Percentiles rank a stretch among this genome's conserved stretches.
Evolutionary conservation across 192 early-diverging fungal species (phyloP).

Genomic region (Obelidium mucronatum): DNA sequence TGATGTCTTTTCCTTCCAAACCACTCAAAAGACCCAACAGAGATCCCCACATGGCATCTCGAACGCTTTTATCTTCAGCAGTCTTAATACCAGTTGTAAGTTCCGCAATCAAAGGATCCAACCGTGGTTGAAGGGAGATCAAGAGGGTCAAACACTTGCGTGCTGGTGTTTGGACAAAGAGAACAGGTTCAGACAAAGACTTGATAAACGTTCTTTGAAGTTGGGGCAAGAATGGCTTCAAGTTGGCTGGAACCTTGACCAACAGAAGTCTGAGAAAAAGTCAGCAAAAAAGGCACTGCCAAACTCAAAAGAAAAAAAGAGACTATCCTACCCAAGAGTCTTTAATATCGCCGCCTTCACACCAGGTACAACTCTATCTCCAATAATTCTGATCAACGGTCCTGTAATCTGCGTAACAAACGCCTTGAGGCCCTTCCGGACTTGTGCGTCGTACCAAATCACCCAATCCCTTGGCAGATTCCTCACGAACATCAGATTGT

Average conservation of each 20-base stretch:
- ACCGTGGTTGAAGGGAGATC: conserved; percentile 74
- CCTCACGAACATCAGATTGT: conserved; percentile 81
- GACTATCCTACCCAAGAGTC: conserved; percentile 69
- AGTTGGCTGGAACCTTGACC: conserved; percentile 81
- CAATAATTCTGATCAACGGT: conserved; percentile 96
- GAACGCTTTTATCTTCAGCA: conserved; percentile 66
- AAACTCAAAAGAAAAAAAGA: conserved; percentile 28
- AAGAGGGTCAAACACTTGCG: conserved; percentile 76
- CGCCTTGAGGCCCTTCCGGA: conserved; percentile 75
- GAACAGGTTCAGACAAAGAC: conserved; percentile 77
- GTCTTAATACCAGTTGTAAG: conserved; percentile 71
- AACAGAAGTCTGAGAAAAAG: conserved; percentile 66
- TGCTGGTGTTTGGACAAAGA: conserved; percentile 81
- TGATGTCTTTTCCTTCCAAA: conserved; percentile 62
- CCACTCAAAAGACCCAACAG: conserved; percentile 72
- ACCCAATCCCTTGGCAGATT: conserved; percentile 86
- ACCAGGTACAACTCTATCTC: conserved; percentile 87
- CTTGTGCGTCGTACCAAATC: conserved; percentile 75
- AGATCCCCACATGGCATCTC: conserved; percentile 76
- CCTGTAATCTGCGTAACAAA: conserved; percentile 97
- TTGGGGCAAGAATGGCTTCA: conserved; percentile 98
- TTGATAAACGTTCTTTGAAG: conserved; percentile 97
- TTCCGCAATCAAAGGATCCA: conserved; percentile 83
- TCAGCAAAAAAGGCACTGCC: conserved; percentile 19
- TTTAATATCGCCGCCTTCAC: conserved; percentile 95